Conservation (phyloP, 2,329 filamentous ascomycete species). For the Aquanectria penicillioides region DNA sequence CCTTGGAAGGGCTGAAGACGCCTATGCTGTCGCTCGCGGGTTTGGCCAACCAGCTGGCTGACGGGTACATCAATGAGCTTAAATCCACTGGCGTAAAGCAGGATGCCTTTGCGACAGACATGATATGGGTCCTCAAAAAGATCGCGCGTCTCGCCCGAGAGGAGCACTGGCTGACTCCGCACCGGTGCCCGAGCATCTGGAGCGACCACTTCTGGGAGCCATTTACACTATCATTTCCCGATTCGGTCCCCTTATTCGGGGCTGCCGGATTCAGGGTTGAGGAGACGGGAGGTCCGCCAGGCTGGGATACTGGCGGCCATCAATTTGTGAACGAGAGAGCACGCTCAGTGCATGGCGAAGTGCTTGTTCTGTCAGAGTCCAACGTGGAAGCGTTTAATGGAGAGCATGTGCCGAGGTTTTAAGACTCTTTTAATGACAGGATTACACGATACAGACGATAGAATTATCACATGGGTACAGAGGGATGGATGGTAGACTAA, state of each 20-base stretch:
- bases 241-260: constrained; percentile 41
- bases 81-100: constrained; percentile 25
- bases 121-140: constrained; percentile 48
- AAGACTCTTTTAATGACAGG: no score
- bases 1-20: constrained; percentile 28
- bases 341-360: neutral
- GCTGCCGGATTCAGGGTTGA: constrained; percentile 40
- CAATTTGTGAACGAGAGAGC: neutral
- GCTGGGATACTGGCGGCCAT: neutral
- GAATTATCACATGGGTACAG: no score
- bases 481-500: neutral
- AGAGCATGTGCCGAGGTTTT: no score
- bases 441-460: neutral
- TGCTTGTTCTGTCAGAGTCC: neutral
- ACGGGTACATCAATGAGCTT: constrained; percentile 44
- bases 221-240: constrained; percentile 44
- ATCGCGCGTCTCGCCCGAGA: constrained; percentile 36
- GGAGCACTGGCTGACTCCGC: constrained; percentile 33
- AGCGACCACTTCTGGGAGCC: constrained; percentile 44
- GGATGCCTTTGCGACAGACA: constrained; percentile 40
- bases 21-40: constrained; percentile 47
- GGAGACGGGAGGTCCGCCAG: neutral
- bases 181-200: constrained; percentile 35
- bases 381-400: neutral
- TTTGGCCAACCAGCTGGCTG: constrained; percentile 48